phyloP scores from a whole-genome alignment of 805 yeast species.

The Schwanniomyces occidentalis region DNA sequence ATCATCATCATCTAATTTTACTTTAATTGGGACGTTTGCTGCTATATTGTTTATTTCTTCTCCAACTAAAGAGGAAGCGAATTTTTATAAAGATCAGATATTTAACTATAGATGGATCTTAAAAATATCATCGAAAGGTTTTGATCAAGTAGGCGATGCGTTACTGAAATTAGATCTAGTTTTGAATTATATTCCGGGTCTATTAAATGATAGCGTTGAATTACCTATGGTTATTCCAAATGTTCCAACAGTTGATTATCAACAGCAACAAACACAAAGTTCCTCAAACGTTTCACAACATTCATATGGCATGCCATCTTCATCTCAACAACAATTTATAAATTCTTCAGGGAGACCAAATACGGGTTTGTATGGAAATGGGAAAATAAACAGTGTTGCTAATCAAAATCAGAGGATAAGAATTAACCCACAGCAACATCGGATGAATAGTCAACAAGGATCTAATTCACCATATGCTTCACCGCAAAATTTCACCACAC shows the following conservation, averaged over 20 bases:
- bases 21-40: conserved; percentile 86
- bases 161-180: conserved; percentile 69
- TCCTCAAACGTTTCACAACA: neutral
- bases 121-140: conserved; percentile 71
- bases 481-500: conserved; percentile 18
- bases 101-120: conserved; percentile 76
- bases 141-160: conserved; percentile 77
- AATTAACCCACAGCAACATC: conserved; percentile 1
- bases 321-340: too few relatives aligned
- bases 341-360: too few relatives aligned
- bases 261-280: conserved; percentile 3
- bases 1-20: conserved; percentile 72
- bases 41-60: conserved; percentile 75
- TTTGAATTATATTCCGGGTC: conserved; percentile 72
- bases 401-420: conserved; percentile 5
- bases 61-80: conserved; percentile 58
- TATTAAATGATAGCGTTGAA: conserved; percentile 42
- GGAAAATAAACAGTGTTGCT: conserved; percentile 5
- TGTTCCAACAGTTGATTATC: conserved; percentile 19
- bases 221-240: conserved; percentile 38
- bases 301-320: neutral
- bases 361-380: conserved; percentile 7
- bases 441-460: conserved; percentile 6
- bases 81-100: conserved; percentile 63
- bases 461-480: conserved; percentile 13